Evolutionary conservation across 2,329 filamentous ascomycete genomes (phyloP).

Genomic region (Alternaria metachromatica): DNA sequence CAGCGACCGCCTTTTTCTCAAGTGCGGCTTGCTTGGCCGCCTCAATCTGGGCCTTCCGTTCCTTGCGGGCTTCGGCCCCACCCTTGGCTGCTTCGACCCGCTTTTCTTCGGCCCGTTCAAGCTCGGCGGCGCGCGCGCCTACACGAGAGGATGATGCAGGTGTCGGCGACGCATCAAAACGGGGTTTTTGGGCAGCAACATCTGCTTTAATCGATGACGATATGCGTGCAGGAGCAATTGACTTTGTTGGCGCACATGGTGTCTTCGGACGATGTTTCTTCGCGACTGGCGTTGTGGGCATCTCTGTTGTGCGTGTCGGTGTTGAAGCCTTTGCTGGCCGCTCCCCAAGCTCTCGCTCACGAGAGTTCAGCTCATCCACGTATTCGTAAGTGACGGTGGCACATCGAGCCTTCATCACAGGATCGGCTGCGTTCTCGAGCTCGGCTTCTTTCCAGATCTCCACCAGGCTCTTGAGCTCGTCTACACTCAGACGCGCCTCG

Average conservation of each 20-base stretch:
- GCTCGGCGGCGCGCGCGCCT: not conserved
- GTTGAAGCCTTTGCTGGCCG: conserved; percentile 19
- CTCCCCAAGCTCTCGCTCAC: conserved; percentile 14
- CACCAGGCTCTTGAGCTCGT: conserved; percentile 15
- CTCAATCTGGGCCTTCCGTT: conserved; percentile 13
- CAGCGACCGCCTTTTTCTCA: conserved; percentile 18
- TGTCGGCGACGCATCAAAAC: not conserved
- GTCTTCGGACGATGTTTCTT: not conserved
- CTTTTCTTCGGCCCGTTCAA: conserved; percentile 6
- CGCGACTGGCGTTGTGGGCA: not conserved
- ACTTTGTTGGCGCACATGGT: not conserved
- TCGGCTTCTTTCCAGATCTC: conserved; percentile 21
- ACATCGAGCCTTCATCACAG: conserved; percentile 17
- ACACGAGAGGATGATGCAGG: not conserved
- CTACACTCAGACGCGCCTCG: conserved; percentile 9
- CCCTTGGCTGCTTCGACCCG: not conserved
- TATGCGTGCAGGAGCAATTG: not conserved
- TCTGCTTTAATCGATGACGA: not conserved
- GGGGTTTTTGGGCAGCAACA: not conserved
- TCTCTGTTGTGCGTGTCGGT: conserved; percentile 1
- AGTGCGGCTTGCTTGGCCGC: conserved; percentile 15
- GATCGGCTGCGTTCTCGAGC: conserved; percentile 13
- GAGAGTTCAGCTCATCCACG: conserved; percentile 14
- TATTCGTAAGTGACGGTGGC: conserved; percentile 22
- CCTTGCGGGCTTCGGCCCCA: conserved; percentile 6